Percentiles rank a stretch among this genome's conserved stretches.
These are phyloP conservation scores for Cornus kousa DNA, from an alignment of 148 eudicot species.

Conservation along the genomic window DNA sequence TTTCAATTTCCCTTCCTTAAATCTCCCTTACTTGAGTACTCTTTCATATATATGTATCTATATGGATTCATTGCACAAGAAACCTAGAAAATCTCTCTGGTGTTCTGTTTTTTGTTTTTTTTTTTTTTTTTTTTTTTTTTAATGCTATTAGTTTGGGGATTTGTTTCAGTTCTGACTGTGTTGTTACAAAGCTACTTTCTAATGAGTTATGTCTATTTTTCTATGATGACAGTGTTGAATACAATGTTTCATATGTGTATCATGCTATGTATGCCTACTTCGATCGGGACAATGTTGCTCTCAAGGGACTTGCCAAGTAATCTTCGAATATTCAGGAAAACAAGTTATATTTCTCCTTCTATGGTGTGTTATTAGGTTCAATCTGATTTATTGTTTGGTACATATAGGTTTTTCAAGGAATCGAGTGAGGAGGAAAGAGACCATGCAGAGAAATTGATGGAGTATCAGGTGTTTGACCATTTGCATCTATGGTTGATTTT, in stretches of 20 bases:
- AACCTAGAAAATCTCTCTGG: too few species aligned
- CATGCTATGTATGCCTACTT: slow-evolving; percentile 94
- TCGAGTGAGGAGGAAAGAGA: slow-evolving; percentile 90
- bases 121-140: too few species aligned
- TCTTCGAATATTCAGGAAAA: not conserved
- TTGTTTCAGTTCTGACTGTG: too few species aligned
- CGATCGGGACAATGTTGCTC: slow-evolving; percentile 93
- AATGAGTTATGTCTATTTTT: not conserved
- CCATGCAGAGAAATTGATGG: slow-evolving; percentile 94
- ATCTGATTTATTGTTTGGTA: slow-evolving; percentile 1
- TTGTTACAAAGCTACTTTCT: not conserved
- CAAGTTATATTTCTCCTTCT: not conserved
- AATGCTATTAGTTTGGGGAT: too few species aligned
- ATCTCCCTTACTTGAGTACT: too few species aligned
- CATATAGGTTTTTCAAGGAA: slow-evolving; percentile 75
- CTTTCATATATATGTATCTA: not conserved
- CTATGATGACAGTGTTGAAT: slow-evolving; percentile 73
- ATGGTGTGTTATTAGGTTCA: not conserved
- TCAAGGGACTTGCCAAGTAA: slow-evolving; percentile 92
- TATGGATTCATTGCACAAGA: too few species aligned
- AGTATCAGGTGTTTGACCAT: slow-evolving; percentile 70
- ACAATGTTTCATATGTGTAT: slow-evolving; percentile 88
- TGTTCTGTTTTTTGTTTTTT: too few species aligned
- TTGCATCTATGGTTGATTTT: not conserved
- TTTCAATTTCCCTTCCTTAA: not conserved